Percentiles rank a stretch among this genome's conserved stretches.
phyloP scores from a whole-genome alignment of 164 flowering plant genomes.

The Tinospora cordifolia region DNA sequence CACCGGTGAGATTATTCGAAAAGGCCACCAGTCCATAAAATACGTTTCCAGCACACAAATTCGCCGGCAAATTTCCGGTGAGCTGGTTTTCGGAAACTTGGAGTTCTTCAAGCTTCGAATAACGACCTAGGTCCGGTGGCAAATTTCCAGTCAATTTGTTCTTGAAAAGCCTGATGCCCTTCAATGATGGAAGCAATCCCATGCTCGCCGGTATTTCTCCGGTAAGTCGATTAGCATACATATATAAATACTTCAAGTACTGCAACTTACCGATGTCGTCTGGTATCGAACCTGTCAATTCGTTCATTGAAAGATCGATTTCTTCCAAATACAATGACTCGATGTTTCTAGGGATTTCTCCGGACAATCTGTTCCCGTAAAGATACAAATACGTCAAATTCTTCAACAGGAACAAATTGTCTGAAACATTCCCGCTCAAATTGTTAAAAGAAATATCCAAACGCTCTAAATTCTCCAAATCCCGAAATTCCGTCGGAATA shows the following conservation, averaged over 20 bases:
- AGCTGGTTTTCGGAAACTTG: constrained; percentile 35
- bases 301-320: constrained; percentile 49
- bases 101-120: constrained; percentile 26
- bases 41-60: constrained; percentile 27
- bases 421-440: constrained; percentile 49
- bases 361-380: constrained; percentile 39
- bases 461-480: constrained; percentile 31
- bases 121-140: constrained; percentile 40
- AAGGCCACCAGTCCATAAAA: constrained; percentile 35
- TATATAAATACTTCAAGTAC: constrained; percentile 21
- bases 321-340: constrained; percentile 28
- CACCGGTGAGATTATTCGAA: constrained; percentile 47
- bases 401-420: constrained; percentile 41
- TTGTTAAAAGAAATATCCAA: constrained; percentile 47
- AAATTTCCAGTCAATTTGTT: constrained; percentile 38
- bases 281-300: constrained; percentile 57
- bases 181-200: constrained; percentile 23
- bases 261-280: constrained; percentile 43
- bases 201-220: constrained; percentile 42
- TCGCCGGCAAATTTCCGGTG: constrained; percentile 41
- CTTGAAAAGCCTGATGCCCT: constrained; percentile 23
- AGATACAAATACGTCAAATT: constrained; percentile 40
- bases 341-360: constrained; percentile 42
- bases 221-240: constrained; percentile 37
- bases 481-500: constrained; percentile 40